A percentile compares a stretch with the other conserved stretches of the same genome.
Conservation (phyloP, 2,329 filamentous ascomycete genomes). For the Arthrinium phaeospermum region DNA sequence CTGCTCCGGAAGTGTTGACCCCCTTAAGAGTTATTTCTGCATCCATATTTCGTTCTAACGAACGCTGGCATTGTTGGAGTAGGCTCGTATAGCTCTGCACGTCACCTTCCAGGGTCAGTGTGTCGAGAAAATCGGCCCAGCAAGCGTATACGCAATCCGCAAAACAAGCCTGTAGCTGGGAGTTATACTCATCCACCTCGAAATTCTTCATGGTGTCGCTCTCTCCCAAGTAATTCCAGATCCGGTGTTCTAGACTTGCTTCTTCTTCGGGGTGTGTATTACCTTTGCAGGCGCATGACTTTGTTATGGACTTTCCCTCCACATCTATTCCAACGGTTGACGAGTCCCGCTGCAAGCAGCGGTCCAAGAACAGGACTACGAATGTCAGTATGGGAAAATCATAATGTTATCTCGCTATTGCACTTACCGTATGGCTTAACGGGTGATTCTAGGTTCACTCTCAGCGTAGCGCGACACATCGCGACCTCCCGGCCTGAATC, state of each 20-base stretch:
- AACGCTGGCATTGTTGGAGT: conserved; percentile 38
- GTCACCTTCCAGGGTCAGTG: conserved; percentile 27
- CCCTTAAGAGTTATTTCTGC: background rate
- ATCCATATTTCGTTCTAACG: conserved; percentile 44
- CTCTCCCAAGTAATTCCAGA: conserved; percentile 30
- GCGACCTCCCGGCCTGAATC: background rate
- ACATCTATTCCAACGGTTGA: conserved; percentile 21
- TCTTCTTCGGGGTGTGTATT: conserved; percentile 26
- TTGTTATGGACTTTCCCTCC: conserved; percentile 24
- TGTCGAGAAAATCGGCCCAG: conserved; percentile 46
- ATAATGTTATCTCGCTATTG: background rate
- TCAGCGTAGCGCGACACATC: background rate
- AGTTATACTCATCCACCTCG: no score
- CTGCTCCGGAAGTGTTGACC: background rate
- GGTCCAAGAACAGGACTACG: conserved; percentile 40
- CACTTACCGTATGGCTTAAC: background rate
- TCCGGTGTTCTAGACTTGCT: conserved; percentile 34
- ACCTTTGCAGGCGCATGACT: background rate
- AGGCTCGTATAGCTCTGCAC: conserved; percentile 22
- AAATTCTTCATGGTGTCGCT: conserved; percentile 6
- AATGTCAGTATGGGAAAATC: background rate
- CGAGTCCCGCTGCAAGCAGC: conserved; percentile 31
- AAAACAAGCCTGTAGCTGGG: conserved; percentile 27
- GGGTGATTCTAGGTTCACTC: background rate
- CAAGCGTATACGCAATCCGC: conserved; percentile 34